Evolutionary conservation across 2,329 filamentous ascomycete species (phyloP), one percentile per base, ranked within the genome.

Genomic region (Fusarium sarcochroum): DNA sequence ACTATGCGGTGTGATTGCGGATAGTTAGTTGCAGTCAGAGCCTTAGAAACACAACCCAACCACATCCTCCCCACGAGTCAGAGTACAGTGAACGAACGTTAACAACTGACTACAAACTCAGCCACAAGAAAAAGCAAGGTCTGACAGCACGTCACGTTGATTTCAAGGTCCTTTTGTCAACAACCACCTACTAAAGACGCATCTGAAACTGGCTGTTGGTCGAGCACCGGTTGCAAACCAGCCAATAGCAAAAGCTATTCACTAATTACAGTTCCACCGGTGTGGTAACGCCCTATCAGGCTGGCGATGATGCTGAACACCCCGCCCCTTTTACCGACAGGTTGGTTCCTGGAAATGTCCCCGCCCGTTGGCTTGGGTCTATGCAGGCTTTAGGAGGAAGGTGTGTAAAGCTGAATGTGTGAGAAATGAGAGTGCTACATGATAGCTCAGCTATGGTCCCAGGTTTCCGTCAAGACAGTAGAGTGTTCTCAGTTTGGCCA

Each of bases 301-400:
- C 66, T 49, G 58, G 48, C 27, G 40, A 41, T 23, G 34, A 20
- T n/a, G n/a, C n/a, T n/a, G n/a, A n/a, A n/a, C n/a, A n/a, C n/a
- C n/a, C n/a, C n/a, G n/a, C 61, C 51, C 49, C 49, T 66, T 65
- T 66, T 66, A 66, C 63, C 66, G 52, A 54, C 66, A 58, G 56
- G 23, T 49, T 44, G 66, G 66, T 56, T 41, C 41, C 21, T 23
- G 30, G 18, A 21, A 44, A n/a, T 20, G 11, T 48, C 10, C 60
- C 60, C 27, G 50, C 34, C 46, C 50, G 35, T 15, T 35, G 55
- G 60, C 21, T n/a, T 47, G 54, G 58, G 41, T 57, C 44, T 40
- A 27, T 25, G 42, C 38, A 44, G 25, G 34, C 50, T 44, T 18
- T 40, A 41, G 27, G 45, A 38, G 52, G 52, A 64, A 65, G 51